A percentile compares a stretch with the other conserved stretches of the same genome.
Evolutionary conservation across 805 yeast species (phyloP).

Genomic region (Cyberlindnera lachancei): DNA sequence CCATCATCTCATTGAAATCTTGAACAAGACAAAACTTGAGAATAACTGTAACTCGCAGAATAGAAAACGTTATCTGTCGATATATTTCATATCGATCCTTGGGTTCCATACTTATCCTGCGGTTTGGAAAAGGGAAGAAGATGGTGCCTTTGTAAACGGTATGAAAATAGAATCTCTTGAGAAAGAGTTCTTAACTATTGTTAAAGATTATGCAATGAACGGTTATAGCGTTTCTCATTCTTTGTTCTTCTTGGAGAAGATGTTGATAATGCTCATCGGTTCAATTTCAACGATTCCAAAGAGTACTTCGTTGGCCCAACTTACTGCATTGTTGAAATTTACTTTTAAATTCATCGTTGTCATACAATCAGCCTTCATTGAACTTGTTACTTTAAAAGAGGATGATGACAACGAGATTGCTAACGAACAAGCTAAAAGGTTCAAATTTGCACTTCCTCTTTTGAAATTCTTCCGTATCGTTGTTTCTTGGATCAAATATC

Average conservation of each 20-base stretch:
- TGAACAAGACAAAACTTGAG: slow-evolving; percentile 20
- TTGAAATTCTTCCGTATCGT: slow-evolving; percentile 40
- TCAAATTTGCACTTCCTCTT: slow-evolving; percentile 14
- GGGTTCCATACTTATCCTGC: slow-evolving; percentile 36
- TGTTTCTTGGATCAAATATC: slow-evolving; percentile 50
- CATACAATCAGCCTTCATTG: slow-evolving; percentile 26
- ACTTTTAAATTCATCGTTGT: slow-evolving; percentile 33
- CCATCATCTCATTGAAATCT: slow-evolving; percentile 19
- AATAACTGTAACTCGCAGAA: slow-evolving; percentile 6
- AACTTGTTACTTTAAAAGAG: slow-evolving; percentile 23
- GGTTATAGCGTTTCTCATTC: slow-evolving; percentile 5
- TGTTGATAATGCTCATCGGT: slow-evolving; percentile 30
- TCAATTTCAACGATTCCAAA: slow-evolving; percentile 24
- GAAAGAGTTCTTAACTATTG: slow-evolving; percentile 24
- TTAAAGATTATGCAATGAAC: slow-evolving; percentile 11
- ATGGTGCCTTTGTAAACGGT: slow-evolving; percentile 23
- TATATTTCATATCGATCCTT: slow-evolving; percentile 28
- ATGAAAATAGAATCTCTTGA: slow-evolving; percentile 25
- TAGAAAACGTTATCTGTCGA: slow-evolving; percentile 11
- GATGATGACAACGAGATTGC: too few relatives aligned
- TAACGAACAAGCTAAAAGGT: too few relatives aligned
- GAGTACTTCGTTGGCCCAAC: slow-evolving; percentile 2
- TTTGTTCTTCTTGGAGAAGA: slow-evolving; percentile 25
- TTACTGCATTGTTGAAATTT: slow-evolving; percentile 29
- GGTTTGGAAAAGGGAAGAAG: slow-evolving; percentile 28